Base-by-base conservation (phyloP, 2,329 filamentous ascomycete species). In the Arthrobotrys iridis region DNA sequence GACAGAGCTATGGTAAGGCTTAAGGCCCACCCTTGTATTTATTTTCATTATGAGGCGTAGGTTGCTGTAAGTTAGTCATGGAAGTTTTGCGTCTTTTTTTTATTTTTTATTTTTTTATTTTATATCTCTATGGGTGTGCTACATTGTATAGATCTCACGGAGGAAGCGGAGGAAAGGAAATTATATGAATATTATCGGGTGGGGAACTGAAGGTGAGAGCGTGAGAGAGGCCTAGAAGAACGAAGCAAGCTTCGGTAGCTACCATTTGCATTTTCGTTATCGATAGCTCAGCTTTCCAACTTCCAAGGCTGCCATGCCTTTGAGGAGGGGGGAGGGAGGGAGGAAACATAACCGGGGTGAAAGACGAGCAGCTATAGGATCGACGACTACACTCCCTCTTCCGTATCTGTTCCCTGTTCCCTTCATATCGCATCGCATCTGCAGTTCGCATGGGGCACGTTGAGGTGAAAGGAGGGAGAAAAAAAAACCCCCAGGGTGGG, bases 371-470 rank as follows among this genome's bases (percentile, higher is more conserved):
- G 28, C 57, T 50, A 71, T 71, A 71, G 46, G 66, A 71, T 71
- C 66, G 57, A 62, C 66, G 66, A 71, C 15, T 66, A 66, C 37
- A 46, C 63, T n/a, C 50, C 18, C 65, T 60, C 40, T 20, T 33
- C 63, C n/a, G 30, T 26, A 22, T 4, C 15, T 20, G 20, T 52
- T 52, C 46, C 48, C 20, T 68, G 41, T 55, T 57, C 30, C n/a
- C n/a, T n/a, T n/a, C n/a, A n/a, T n/a, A n/a, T 43, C 40, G 40
- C 40, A 57, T 40, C 37, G 57, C 57, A 40, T 59, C 28, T 52
- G 52, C 67, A 55, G 28, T 55, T 22, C 46, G 70, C 70, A 74
- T 59, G 71, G 63, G 71, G 63, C 46, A 67, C 57, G 55, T 41
- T 41, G 35, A 43, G 28, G 15, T 22, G 8, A 8, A n/a, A 20